Base-by-base conservation (phyloP, 306 rosid genomes). In the Dalbergia cochinchinensis region DNA sequence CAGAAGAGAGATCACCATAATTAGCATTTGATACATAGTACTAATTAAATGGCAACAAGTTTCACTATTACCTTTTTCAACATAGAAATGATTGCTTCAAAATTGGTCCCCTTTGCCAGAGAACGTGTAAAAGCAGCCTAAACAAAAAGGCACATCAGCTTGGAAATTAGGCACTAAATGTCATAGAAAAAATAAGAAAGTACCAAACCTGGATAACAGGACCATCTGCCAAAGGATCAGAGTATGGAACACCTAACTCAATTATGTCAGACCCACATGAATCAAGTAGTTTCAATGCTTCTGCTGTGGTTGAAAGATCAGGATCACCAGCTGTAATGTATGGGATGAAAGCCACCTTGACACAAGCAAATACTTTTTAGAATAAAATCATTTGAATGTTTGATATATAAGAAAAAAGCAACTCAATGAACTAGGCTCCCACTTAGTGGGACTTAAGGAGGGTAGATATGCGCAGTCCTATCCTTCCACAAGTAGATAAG, bases 191-290 rank as follows among this genome's bases (percentile, higher is more conserved):
- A 54, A 34, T 37, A 48, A 60, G 12, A 54, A 54, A 77, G 11
- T 44, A 22, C 22, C 70, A 42, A 80, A 95, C 99, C 99, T 95
- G 99, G 78, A 95, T 95, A 80, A 92, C 98, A 34, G 98, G 99
- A 74, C 99, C 99, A 85, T 95, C 99, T 5, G 99, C 99, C 87
- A 95, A 83, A 77, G 99, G 98, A 85, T 95, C 98, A 11, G 99
- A 92, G 80, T 95, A 95, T 0, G 98, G 99, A 71, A 93, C 94
- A 8, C 99, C 99, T 1, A 95, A 82, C 78, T 95, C 99, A 45
- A 95, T 95, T 80, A 95, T 91, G 89, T 95, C 98, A 2, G 97
- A 92, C 41, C 99, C 99, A 67, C 91, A 85, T 41, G 88, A 76
- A 76, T 93, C 94, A 13, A 95, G 97, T 77, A 95, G 83, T 89